phyloP scores from a whole-genome alignment of 495 filamentous ascomycete species.

The Penicillium turbatum region DNA sequence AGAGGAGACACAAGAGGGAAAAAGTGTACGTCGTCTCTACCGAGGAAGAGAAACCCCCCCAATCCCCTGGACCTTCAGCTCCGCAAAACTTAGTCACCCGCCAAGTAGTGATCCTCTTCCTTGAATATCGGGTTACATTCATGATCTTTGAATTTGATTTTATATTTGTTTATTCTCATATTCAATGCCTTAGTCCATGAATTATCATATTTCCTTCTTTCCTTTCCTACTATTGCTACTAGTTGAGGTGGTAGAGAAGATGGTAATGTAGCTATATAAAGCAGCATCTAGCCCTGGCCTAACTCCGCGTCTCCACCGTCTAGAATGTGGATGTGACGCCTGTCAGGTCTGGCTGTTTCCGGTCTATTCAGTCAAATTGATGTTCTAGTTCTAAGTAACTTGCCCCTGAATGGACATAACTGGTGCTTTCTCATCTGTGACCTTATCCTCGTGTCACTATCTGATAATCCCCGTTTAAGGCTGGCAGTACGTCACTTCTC shows the following conservation, averaged over 20 bases:
- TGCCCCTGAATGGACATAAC: background rate
- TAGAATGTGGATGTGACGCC: constrained; percentile 22
- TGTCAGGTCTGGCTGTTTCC: background rate
- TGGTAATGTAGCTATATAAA: background rate
- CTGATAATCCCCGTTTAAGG: background rate
- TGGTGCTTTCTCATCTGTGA: background rate
- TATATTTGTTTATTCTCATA: background rate
- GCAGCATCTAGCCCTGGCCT: background rate
- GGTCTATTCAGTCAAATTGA: constrained; percentile 9
- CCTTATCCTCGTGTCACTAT: background rate
- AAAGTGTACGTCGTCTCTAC: background rate
- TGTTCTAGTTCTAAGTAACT: background rate
- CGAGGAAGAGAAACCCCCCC: background rate
- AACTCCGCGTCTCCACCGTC: constrained; percentile 10
- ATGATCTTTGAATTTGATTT: background rate
- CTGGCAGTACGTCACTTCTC: background rate
- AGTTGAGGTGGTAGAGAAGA: background rate
- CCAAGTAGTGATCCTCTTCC: background rate
- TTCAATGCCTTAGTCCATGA: background rate
- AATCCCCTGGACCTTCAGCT: constrained; percentile 5
- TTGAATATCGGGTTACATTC: background rate
- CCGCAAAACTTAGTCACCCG: constrained; percentile 4
- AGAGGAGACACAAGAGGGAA: background rate
- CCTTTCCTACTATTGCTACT: background rate
- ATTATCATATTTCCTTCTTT: background rate